Conservation (phyloP, 495 filamentous ascomycete species). For the Lophium mytilinum region DNA sequence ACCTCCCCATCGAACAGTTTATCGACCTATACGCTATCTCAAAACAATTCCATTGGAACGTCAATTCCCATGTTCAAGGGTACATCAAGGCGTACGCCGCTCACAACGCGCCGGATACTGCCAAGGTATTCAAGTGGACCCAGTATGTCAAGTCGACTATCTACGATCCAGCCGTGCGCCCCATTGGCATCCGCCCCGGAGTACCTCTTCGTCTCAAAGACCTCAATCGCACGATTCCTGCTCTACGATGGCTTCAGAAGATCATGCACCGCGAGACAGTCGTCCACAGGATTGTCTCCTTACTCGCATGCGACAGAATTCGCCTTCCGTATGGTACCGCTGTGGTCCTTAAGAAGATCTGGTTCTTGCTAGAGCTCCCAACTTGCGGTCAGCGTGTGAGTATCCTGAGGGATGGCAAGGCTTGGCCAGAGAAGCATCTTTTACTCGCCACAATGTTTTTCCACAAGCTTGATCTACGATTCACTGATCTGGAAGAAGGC, state of each 20-base stretch:
- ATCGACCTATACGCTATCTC: conserved; percentile 50
- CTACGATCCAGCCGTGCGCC: conserved; percentile 37
- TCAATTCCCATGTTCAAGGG: conserved; percentile 38
- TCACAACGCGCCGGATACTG: conserved; percentile 38
- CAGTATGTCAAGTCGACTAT: conserved; percentile 47
- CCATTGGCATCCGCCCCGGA: conserved; percentile 4
- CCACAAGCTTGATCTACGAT: conserved; percentile 53
- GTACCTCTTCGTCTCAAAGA: not conserved
- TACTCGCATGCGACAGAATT: conserved; percentile 44
- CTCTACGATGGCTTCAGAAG: conserved; percentile 47
- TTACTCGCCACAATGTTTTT: conserved; percentile 49
- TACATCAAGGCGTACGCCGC: conserved; percentile 39
- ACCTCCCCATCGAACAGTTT: conserved; percentile 43
- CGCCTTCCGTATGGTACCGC: conserved; percentile 39
- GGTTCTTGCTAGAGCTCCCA: conserved; percentile 57
- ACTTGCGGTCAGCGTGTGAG: conserved; percentile 41
- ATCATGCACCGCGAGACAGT: conserved; percentile 40
- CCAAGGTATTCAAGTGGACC: conserved; percentile 42
- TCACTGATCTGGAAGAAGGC: conserved; percentile 44
- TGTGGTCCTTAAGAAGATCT: conserved; percentile 46
- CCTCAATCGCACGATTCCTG: conserved; percentile 36
- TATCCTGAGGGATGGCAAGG: conserved; percentile 40
- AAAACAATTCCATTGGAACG: conserved; percentile 45
- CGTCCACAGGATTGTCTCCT: conserved; percentile 47
- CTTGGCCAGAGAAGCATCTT: conserved; percentile 48